Percentiles rank a stretch among this genome's conserved stretches.
phyloP scores from a whole-genome alignment of 116 monocot species.

The Dioscorea cayenensis region DNA sequence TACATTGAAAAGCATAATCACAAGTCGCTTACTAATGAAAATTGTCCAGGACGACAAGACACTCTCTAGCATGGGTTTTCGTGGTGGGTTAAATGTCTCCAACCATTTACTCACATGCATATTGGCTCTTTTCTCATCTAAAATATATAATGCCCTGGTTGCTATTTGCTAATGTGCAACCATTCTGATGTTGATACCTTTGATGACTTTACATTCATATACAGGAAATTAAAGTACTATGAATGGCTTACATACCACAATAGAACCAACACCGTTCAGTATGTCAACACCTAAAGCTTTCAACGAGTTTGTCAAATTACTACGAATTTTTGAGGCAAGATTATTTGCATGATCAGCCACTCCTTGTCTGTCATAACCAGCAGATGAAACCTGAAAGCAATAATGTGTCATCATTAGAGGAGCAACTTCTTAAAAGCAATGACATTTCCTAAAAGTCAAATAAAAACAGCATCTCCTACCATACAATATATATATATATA shows the following conservation, averaged over 20 bases:
- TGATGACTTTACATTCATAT: background rate
- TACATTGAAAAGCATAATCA: too few species aligned
- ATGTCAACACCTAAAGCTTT: constrained; percentile 90
- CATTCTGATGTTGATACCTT: background rate
- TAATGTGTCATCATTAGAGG: background rate
- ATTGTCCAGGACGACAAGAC: too few species aligned
- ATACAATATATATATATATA: too few species aligned
- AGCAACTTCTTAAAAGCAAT: too few species aligned
- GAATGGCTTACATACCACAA: constrained; percentile 54
- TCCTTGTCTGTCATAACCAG: constrained; percentile 91
- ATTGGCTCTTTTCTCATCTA: background rate
- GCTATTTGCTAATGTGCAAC: too few species aligned
- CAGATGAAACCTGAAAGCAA: constrained; percentile 47
- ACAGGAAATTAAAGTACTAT: background rate
- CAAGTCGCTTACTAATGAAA: too few species aligned
- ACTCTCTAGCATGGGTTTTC: too few species aligned
- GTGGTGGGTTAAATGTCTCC: too few species aligned
- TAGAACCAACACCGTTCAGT: constrained; percentile 73
- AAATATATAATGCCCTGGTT: too few species aligned
- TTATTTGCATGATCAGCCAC: constrained; percentile 99
- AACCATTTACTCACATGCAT: too few species aligned
- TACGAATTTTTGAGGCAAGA: constrained; percentile 87
- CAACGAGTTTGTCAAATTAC: constrained; percentile 93
- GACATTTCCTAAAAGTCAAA: too few species aligned
- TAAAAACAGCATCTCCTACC: too few species aligned